Base-by-base conservation (phyloP, 768 basidiomycete species). In the Lentinula detonsa region DNA sequence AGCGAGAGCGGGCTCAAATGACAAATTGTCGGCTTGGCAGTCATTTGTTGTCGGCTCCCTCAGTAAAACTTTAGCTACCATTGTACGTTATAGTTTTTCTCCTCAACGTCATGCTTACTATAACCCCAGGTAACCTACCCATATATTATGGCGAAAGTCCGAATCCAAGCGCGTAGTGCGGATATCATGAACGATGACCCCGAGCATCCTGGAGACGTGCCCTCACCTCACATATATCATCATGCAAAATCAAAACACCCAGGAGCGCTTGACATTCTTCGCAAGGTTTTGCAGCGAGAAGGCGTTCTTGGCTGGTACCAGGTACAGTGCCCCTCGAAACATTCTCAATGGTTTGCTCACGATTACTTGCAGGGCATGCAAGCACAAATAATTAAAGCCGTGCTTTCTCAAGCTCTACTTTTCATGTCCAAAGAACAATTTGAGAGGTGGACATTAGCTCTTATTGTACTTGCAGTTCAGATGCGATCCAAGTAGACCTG, bases 391-490 rank as follows among this genome's bases (percentile, higher is more conserved):
- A 81, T 86, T 55, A 99, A 99, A 72, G 97, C 96, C 0, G 95
- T 98, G 11, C 75, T 99, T 13, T 91, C 93, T 7, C 97, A 99
- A 73, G 96, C 95, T 2, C 79, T 99, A 64, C 75, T 98, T 57
- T 99, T 99, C 79, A 90, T 96, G 78, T 92, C 94, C 64, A 99
- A 99, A 75, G 96, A 98, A 68, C 91, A 95, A 69, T 95, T 99
- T 67, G 97, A 99, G 71, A 84, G 84, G 4, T 96, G 90, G 83
- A 87, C 93, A 1, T 76, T 93, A 59, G 73, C 80, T 11, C 81
- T 95, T 62, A 85, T 92, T 79, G 71, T 85, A 23, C 62, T 88
- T 45, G 74, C 75, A 39, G 73, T 83, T 34, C 78, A 76, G 23
- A 57, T 82, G 49, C 45, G 35, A 43, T 51, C 49, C 46, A 54